Evolutionary conservation across 2,329 filamentous ascomycete species (phyloP).

Genomic region (Fusarium fracticaudum): DNA sequence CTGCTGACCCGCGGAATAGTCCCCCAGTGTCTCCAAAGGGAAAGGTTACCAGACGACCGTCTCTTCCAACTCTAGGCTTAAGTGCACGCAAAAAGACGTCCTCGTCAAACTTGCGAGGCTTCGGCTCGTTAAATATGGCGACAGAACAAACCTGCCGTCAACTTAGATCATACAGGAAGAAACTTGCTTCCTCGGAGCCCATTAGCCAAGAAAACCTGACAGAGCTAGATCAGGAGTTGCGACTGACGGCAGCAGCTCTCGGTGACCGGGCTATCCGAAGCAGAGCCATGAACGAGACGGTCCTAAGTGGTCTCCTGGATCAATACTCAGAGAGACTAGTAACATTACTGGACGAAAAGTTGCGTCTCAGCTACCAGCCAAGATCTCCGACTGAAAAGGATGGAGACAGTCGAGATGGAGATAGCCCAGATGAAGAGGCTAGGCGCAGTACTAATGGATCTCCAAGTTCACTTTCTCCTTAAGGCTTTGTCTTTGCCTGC

Average conservation of each 20-base stretch:
- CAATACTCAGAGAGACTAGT: conserved; percentile 80
- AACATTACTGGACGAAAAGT: conserved; percentile 76
- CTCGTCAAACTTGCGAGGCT: conserved; percentile 57
- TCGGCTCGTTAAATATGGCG: conserved; percentile 67
- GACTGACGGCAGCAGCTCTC: conserved; percentile 69
- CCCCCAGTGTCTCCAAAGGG: conserved; percentile 62
- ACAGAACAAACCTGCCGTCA: conserved; percentile 73
- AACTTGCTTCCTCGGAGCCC: conserved; percentile 65
- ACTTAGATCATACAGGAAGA: conserved; percentile 70
- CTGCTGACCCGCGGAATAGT: conserved; percentile 56
- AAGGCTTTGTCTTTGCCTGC: conserved; percentile 24
- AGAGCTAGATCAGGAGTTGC: conserved; percentile 72
- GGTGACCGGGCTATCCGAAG: conserved; percentile 65
- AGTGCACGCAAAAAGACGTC: conserved; percentile 61
- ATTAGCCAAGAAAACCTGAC: conserved; percentile 67
- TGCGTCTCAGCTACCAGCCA: conserved; percentile 59
- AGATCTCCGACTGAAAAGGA: conserved; percentile 42
- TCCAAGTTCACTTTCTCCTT: conserved; percentile 49
- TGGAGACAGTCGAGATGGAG: conserved; percentile 36
- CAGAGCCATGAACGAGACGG: conserved; percentile 65
- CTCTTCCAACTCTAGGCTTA: conserved; percentile 60
- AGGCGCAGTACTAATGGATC: conserved; percentile 49
- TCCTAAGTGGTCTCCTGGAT: conserved; percentile 73
- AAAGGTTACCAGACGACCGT: conserved; percentile 60
- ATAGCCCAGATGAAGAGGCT: conserved; percentile 44